Conservation (phyloP, 176 grass and related monocot species). For the Oryza nivara region DNA sequence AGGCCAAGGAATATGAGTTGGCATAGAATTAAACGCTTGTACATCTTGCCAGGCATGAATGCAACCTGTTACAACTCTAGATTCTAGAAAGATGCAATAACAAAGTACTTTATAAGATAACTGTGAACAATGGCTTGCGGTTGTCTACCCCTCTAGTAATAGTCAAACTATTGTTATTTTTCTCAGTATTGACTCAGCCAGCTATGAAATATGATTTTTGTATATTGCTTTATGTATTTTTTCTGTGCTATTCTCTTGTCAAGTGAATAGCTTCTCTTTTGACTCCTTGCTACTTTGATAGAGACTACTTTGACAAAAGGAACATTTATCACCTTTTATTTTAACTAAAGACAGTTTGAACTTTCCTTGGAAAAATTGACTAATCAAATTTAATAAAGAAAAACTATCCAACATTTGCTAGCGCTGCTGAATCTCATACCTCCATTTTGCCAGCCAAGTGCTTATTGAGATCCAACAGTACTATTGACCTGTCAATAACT, state of each 20-base stretch:
- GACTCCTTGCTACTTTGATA: background rate
- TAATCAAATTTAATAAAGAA: background rate
- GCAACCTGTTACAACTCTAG: background rate
- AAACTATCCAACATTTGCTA: background rate
- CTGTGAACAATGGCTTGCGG: background rate
- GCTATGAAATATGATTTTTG: background rate
- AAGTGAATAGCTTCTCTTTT: background rate
- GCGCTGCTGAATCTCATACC: background rate
- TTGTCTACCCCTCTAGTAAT: background rate
- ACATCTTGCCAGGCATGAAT: background rate
- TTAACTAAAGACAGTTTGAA: background rate
- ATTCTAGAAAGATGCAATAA: background rate
- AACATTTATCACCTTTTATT: background rate
- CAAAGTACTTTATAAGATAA: background rate
- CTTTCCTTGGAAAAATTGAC: too few species aligned
- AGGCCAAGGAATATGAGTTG: slow-evolving; percentile 2
- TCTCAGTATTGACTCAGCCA: background rate
- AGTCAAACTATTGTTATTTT: background rate
- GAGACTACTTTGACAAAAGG: background rate
- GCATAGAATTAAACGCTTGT: background rate
- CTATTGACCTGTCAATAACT: too few species aligned
- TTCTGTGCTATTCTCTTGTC: background rate
- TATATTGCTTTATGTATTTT: background rate
- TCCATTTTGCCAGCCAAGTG: background rate
- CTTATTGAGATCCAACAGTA: slow-evolving; percentile 3